Evolutionary conservation across 768 basidiomycete species (phyloP), one percentile per base, ranked within the genome.

Genomic region (Tricholomella constricta): DNA sequence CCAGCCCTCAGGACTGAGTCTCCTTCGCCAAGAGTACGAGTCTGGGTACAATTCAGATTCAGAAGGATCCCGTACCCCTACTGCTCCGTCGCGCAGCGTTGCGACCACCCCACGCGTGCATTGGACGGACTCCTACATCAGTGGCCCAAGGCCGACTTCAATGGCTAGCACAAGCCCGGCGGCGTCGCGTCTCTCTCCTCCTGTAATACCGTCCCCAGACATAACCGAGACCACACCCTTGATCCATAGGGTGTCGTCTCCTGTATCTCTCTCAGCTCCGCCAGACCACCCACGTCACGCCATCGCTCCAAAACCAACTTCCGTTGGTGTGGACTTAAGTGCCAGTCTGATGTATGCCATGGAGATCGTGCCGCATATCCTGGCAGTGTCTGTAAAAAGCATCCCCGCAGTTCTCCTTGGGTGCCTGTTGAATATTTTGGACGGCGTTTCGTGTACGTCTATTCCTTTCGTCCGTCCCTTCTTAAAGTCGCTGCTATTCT

Each of bases 371-470:
- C 51, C 52, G 32, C 45, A 57, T 34, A 20, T 56, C 9, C 6
- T 57, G 23, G 58, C 50, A 43, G 68, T 66, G 15, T 76, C 73
- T 0, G 54, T 80, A 4, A 69, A 65, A 44, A 77, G 84, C 0
- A 60, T 95, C n/a, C 94, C 95, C 1, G 89, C 93, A 0, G 92
- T 95, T 3, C 65, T 94, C 14, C 75, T 97, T 20, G 96, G 94
- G 6, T 80, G 83, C 58, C 68, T 98, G 32, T 73, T 98, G 52
- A 98, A 98, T 62, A 81, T 98, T 38, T 76, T 99, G 29, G 96
- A 99, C 65, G 97, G 94, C 9, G 85, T 99, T 47, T 92, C 90
- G 38, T 98, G 88, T 89, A 65, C 68, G 88, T 78, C 3, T 48
- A 40, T 19, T 51, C 27, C 35, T 42, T 34, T 7, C 11, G n/a